Conservation (phyloP, 2,329 filamentous ascomycete species). For the Aspergillus chevalieri region DNA sequence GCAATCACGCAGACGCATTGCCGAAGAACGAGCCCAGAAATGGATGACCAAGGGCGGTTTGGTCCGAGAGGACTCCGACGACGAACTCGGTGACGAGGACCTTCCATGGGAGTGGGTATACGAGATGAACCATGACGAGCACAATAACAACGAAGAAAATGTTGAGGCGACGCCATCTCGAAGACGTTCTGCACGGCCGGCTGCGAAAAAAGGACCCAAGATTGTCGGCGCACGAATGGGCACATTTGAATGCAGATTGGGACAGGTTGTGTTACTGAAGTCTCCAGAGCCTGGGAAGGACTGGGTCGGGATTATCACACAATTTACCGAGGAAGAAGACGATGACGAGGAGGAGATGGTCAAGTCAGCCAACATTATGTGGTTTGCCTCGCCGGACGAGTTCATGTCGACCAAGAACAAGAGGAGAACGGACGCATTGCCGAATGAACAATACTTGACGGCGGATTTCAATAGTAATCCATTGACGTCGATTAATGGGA, state of each 20-base stretch:
- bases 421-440: constrained; percentile 72
- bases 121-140: constrained; percentile 17
- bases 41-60: constrained; percentile 58
- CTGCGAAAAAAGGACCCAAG: constrained; percentile 28
- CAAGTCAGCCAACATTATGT: constrained; percentile 85
- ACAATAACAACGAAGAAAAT: constrained; percentile 6
- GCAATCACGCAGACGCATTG: constrained; percentile 14
- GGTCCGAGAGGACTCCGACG: constrained; percentile 73
- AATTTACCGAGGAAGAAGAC: constrained; percentile 69
- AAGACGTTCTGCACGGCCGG: constrained; percentile 24
- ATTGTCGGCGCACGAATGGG: constrained; percentile 83
- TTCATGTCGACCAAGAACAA: constrained; percentile 80
- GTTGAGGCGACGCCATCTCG: constrained; percentile 20
- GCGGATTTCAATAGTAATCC: constrained; percentile 82
- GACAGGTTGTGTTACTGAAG: constrained; percentile 80
- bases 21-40: constrained; percentile 36
- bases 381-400: constrained; percentile 81
- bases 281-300: constrained; percentile 79
- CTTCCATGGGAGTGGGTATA: constrained; percentile 78
- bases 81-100: constrained; percentile 71
- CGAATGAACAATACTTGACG: constrained; percentile 89
- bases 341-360: constrained; percentile 46
- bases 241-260: constrained; percentile 69
- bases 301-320: constrained; percentile 85
- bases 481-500: constrained; percentile 82